Evolutionary conservation across 2,329 filamentous ascomycete species (phyloP).

Genomic region (Aspergillus aculeatus): DNA sequence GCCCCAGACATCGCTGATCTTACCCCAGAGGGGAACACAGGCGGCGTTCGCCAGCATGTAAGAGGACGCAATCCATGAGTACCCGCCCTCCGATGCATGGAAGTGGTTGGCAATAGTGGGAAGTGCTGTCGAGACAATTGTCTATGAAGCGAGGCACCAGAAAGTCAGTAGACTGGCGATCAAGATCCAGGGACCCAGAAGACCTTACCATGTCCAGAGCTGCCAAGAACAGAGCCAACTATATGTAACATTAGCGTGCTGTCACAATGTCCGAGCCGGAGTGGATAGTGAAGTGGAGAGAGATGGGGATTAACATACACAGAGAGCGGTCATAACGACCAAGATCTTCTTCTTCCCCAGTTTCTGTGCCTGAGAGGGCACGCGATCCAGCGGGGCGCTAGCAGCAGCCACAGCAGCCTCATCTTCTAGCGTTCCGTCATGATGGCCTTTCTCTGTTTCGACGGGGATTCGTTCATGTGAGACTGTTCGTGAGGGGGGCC

Average conservation of each 20-base stretch:
- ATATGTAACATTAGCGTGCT: background rate
- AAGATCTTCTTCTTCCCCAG: slow-evolving; percentile 42
- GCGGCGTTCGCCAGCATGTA: slow-evolving; percentile 48
- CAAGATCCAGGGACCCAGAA: background rate
- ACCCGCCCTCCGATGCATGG: slow-evolving; percentile 44
- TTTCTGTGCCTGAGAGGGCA: slow-evolving; percentile 38
- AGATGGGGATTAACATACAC: slow-evolving; percentile 27
- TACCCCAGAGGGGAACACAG: slow-evolving; percentile 60
- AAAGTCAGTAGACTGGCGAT: slow-evolving; percentile 1
- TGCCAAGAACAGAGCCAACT: slow-evolving; percentile 59
- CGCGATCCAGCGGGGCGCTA: slow-evolving; percentile 27
- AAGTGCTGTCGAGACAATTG: slow-evolving; percentile 47
- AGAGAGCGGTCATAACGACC: slow-evolving; percentile 44
- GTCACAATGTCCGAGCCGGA: background rate
- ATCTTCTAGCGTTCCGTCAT: background rate
- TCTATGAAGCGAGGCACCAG: slow-evolving; percentile 23
- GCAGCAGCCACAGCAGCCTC: slow-evolving; percentile 12
- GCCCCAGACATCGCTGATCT: slow-evolving; percentile 66
- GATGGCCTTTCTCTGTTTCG: background rate
- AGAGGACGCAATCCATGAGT: slow-evolving; percentile 51
- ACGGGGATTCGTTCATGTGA: background rate
- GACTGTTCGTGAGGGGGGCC: background rate
- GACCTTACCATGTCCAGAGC: slow-evolving; percentile 56
- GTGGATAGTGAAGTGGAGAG: background rate
- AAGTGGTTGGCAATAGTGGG: slow-evolving; percentile 46